Percentiles rank a stretch among this genome's conserved stretches.
These are phyloP conservation scores for Globisporangium middletonii DNA, from an alignment of 352 stramenopile species.

Conservation along the genomic window DNA sequence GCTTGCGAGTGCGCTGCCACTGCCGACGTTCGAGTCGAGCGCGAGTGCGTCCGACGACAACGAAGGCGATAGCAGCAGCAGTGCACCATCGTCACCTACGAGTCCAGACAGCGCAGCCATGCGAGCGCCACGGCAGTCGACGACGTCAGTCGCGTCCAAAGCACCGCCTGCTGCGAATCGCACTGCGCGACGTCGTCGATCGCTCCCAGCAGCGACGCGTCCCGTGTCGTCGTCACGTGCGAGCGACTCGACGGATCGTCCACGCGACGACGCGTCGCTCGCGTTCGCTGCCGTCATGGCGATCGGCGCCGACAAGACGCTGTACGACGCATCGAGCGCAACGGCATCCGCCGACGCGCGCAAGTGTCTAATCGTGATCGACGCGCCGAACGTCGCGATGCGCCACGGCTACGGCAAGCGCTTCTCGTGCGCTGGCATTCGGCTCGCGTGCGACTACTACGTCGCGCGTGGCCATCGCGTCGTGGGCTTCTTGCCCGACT, in stretches of 20 bases:
- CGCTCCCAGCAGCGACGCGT: neutral
- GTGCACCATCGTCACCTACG: neutral
- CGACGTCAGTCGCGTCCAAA: slow-evolving; percentile 14
- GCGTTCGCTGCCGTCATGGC: slow-evolving; percentile 41
- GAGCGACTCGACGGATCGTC: neutral
- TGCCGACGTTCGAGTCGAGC: neutral
- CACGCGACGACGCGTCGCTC: slow-evolving; percentile 6
- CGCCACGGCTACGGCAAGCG: slow-evolving; percentile 58
- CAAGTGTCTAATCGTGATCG: slow-evolving; percentile 61
- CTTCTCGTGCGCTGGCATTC: slow-evolving; percentile 76
- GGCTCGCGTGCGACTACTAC: slow-evolving; percentile 72
- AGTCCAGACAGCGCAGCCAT: neutral
- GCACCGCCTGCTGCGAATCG: slow-evolving; percentile 3
- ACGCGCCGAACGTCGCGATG: slow-evolving; percentile 80
- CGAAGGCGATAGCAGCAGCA: neutral
- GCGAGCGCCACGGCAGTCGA: neutral
- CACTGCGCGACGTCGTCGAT: neutral
- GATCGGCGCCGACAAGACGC: slow-evolving; percentile 25
- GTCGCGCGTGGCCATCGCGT: slow-evolving; percentile 61
- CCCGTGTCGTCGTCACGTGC: neutral
- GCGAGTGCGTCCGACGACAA: neutral
- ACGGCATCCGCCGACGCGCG: slow-evolving; percentile 8
- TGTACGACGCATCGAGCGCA: slow-evolving; percentile 18
- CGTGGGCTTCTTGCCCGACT: slow-evolving; percentile 81
- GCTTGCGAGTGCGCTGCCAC: neutral